Evolutionary conservation across 768 basidiomycete species (phyloP).

Genomic region (Naganishia onofrii): DNA sequence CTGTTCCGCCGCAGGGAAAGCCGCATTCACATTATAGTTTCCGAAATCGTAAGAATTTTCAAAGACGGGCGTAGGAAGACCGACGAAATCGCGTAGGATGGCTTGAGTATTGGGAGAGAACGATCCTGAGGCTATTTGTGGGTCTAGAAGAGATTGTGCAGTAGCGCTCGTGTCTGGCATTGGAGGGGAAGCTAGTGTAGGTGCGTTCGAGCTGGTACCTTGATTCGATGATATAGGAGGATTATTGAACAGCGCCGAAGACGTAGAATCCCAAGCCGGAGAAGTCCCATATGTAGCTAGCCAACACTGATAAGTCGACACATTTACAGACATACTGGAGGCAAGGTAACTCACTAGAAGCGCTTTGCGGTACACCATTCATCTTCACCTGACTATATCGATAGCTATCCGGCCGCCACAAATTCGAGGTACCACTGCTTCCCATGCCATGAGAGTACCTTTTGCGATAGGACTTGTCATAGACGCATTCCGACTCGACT

Average conservation of each 20-base stretch:
- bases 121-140: not conserved
- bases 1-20: not conserved
- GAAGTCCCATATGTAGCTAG: too few species aligned
- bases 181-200: not conserved
- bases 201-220: not conserved
- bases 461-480: slow-evolving; percentile 8
- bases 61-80: slow-evolving; percentile 8
- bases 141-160: not conserved
- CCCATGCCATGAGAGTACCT: not conserved
- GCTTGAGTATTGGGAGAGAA: slow-evolving; percentile 13
- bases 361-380: not conserved
- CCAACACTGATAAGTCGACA: too few species aligned
- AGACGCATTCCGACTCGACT: not conserved
- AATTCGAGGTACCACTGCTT: not conserved
- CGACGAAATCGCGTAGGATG: slow-evolving; percentile 14
- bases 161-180: too few species aligned
- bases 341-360: not conserved
- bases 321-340: too few species aligned
- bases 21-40: not conserved
- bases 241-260: too few species aligned
- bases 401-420: not conserved
- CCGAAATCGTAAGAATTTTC: slow-evolving; percentile 6
- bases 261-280: too few species aligned
- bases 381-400: not conserved
- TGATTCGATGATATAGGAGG: too few species aligned